phyloP scores from a whole-genome alignment of 202 grass and related monocot genomes.

The Miscanthus sacchariflorus region DNA sequence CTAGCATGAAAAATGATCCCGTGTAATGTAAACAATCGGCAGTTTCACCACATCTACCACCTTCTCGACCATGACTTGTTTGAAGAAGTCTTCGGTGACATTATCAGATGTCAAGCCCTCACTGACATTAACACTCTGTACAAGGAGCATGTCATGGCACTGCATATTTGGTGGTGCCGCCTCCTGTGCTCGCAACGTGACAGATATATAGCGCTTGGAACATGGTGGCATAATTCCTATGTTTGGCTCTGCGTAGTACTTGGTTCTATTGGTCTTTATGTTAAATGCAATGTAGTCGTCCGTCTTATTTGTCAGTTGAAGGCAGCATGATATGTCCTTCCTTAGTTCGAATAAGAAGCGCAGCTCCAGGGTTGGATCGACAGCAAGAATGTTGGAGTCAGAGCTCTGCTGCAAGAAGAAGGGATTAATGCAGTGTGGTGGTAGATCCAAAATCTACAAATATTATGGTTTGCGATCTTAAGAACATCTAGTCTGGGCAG shows the following conservation, averaged over 20 bases:
- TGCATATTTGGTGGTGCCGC: neutral
- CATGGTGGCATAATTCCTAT: neutral
- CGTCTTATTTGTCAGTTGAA: neutral
- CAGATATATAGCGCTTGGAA: neutral
- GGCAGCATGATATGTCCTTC: slow-evolving; percentile 1
- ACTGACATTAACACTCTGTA: neutral
- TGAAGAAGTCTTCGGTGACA: neutral
- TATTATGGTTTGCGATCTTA: too few species aligned
- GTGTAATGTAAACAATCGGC: neutral
- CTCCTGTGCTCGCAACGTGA: neutral
- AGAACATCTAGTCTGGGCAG: too few species aligned
- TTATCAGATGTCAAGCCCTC: neutral
- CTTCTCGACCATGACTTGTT: neutral
- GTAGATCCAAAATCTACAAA: too few species aligned
- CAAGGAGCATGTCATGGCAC: neutral
- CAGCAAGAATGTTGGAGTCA: neutral
- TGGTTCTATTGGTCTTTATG: neutral
- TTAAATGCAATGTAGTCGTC: neutral
- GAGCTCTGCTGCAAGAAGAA: neutral
- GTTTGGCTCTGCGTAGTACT: neutral
- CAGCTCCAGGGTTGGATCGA: neutral
- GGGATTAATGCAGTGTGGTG: too few species aligned
- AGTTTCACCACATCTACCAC: too few species aligned
- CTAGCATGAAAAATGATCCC: neutral
- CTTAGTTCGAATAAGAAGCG: neutral